These are phyloP conservation scores for Pythium folliculosum DNA, from an alignment of 352 stramenopile species.

Conservation along the genomic window DNA sequence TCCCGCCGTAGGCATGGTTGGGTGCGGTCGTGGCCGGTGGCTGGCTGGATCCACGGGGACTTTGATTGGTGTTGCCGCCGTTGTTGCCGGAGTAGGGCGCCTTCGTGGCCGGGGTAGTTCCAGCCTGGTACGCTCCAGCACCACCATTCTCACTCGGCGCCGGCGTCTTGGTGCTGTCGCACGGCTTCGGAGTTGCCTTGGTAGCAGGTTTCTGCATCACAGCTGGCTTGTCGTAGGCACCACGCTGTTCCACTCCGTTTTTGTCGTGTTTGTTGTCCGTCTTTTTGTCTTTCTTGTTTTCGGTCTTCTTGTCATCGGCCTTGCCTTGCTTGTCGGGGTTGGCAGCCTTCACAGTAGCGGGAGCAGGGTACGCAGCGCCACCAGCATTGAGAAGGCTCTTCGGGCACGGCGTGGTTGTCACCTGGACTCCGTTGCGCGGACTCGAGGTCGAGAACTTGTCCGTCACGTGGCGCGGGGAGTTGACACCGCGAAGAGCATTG, in stretches of 20 bases:
- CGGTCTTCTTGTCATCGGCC: slow-evolving; percentile 3
- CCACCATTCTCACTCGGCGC: slow-evolving; percentile 5
- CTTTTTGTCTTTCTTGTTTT: slow-evolving; percentile 24
- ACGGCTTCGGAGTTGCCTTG: slow-evolving; percentile 2
- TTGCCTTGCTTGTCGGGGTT: slow-evolving; percentile 16
- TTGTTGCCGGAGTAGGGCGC: not conserved
- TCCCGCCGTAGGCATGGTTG: not conserved
- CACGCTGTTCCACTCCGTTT: not conserved
- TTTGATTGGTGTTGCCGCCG: slow-evolving; percentile 4
- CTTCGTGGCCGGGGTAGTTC: not conserved
- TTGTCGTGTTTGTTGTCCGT: slow-evolving; percentile 1
- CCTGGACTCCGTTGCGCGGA: slow-evolving; percentile 27
- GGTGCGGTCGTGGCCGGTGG: not conserved
- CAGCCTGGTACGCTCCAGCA: not conserved
- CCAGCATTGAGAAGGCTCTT: slow-evolving; percentile 25
- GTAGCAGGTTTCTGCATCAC: not conserved
- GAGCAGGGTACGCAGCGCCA: not conserved
- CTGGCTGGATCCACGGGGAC: not conserved
- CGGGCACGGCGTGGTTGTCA: slow-evolving; percentile 25
- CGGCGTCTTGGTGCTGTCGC: slow-evolving; percentile 15
- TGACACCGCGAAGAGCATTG: slow-evolving; percentile 38
- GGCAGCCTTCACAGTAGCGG: not conserved
- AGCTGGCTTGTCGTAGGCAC: not conserved
- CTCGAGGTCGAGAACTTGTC: slow-evolving; percentile 47
- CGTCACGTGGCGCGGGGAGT: slow-evolving; percentile 34